Base-by-base conservation (phyloP, 2,329 filamentous ascomycete species). In the Cephalotrichum gorgonifer region DNA sequence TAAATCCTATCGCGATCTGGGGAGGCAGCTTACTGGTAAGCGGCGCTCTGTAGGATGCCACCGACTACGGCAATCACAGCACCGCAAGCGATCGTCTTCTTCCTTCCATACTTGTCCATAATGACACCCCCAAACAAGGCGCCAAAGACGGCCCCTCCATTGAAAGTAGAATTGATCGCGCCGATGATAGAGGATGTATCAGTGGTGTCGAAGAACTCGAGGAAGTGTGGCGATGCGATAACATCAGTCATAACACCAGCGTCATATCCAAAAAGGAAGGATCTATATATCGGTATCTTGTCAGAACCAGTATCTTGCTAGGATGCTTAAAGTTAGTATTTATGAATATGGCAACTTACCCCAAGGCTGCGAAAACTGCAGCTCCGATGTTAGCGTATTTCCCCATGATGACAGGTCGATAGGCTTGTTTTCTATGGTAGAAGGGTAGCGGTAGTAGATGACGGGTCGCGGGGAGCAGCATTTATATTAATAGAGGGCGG, bases 221-320 rank as follows among this genome's bases (percentile, higher is more conserved):
- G 68, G 60, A 83, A 83, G 55, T 78, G 66, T 26, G 68, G 65
- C 9, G 71, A 74, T n/a, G 70, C 68, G 48, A 79, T 77, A 51
- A 78, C 77, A 58, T 77, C 69, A 22, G 67, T 65, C 44, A 90
- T 74, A 9, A 88, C 83, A 59, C 85, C 81, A 64, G 86, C 83
- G 62, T 88, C 85, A 57, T 76, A 74, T 26, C 73, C 72, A 50
- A 74, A 73, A 23, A 72, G 64, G 51, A 72, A 66, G 51, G 66
- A 70, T 23, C 44, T 46, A 14, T 4, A 12, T 7, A 3, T 4
- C 6, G 4, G 15, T 4, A 4, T 28, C 26, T 66, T 57, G 47
- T 44, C 25, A 50, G 30, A 22, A 53, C 46, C 6, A 17, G 31
- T 38, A 54, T n/a, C n/a, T n/a, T n/a, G n/a, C n/a, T n/a, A n/a